Conservation (phyloP, 108 stramenopile species). For the Halocafeteria seosinensis region DNA sequence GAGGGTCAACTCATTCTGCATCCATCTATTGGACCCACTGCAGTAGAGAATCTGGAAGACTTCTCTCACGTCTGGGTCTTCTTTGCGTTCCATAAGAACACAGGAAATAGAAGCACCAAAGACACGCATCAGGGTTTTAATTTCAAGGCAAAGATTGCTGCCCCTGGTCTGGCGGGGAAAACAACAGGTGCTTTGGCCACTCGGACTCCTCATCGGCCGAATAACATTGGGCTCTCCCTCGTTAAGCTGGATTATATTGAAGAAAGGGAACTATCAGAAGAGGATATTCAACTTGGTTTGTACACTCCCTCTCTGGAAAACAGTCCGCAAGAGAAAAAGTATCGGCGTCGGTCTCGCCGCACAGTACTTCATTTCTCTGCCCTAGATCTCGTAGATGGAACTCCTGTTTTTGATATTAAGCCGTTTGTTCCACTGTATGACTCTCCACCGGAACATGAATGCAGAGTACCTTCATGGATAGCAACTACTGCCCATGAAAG, state of each 20-base stretch:
- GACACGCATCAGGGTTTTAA: slow-evolving; percentile 33
- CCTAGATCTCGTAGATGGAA: slow-evolving; percentile 74
- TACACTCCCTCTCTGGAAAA: no score
- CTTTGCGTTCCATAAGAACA: slow-evolving; percentile 87
- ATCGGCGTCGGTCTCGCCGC: no score
- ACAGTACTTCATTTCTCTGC: slow-evolving; percentile 46
- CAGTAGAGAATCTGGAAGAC: slow-evolving; percentile 33
- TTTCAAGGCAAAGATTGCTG: slow-evolving; percentile 49
- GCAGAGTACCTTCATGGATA: no score
- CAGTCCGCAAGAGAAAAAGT: no score
- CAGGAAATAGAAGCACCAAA: slow-evolving; percentile 26
- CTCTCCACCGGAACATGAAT: no score
- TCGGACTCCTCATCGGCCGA: slow-evolving; percentile 84
- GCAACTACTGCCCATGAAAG: no score
- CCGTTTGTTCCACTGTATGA: slow-evolving; percentile 70
- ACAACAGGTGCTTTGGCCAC: slow-evolving; percentile 75
- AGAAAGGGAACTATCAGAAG: slow-evolving; percentile 11
- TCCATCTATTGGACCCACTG: slow-evolving; percentile 4
- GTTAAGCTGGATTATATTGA: slow-evolving; percentile 55
- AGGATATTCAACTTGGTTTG: no score
- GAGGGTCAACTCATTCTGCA: slow-evolving; percentile 47
- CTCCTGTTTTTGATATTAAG: slow-evolving; percentile 78
- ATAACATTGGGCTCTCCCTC: slow-evolving; percentile 68
- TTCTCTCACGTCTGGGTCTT: slow-evolving; percentile 78
- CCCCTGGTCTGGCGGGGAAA: slow-evolving; percentile 34